Evolutionary conservation across 2,329 filamentous ascomycete genomes (phyloP).

Genomic region (Alternaria ethzedia): DNA sequence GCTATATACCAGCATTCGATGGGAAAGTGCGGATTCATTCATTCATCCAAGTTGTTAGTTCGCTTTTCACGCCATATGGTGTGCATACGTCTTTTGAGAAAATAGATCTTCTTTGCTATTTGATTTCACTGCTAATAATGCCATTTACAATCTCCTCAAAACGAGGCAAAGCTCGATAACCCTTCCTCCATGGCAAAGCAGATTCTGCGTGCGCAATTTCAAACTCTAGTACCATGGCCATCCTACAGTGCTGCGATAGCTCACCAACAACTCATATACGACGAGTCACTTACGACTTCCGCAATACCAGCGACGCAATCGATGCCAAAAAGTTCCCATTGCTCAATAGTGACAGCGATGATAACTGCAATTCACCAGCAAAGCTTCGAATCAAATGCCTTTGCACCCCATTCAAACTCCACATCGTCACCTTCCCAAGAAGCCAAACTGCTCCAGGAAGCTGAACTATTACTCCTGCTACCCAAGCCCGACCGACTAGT

Average conservation of each 20-base stretch:
- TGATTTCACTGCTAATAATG: not conserved
- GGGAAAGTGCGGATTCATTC: not conserved
- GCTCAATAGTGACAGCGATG: not conserved
- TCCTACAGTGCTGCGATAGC: not conserved
- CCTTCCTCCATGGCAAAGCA: not conserved
- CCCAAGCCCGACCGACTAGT: not conserved
- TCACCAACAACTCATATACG: not conserved
- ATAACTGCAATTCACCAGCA: not conserved
- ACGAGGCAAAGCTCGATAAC: not conserved
- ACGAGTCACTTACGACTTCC: not conserved
- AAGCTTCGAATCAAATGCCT: constrained; percentile 3
- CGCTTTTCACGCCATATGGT: not conserved
- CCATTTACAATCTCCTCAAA: not conserved
- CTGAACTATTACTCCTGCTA: not conserved
- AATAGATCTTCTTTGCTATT: not conserved
- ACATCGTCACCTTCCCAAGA: not conserved
- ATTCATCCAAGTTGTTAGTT: not conserved
- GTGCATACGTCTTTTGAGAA: not conserved
- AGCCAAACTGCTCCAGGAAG: not conserved
- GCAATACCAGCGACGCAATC: not conserved
- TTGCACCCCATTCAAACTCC: not conserved
- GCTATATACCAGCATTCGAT: not conserved
- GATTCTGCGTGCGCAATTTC: not conserved
- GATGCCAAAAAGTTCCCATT: not conserved
- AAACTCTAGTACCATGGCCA: not conserved